Conservation (phyloP, 768 basidiomycete species). For the Cyclocybe aegerita region DNA sequence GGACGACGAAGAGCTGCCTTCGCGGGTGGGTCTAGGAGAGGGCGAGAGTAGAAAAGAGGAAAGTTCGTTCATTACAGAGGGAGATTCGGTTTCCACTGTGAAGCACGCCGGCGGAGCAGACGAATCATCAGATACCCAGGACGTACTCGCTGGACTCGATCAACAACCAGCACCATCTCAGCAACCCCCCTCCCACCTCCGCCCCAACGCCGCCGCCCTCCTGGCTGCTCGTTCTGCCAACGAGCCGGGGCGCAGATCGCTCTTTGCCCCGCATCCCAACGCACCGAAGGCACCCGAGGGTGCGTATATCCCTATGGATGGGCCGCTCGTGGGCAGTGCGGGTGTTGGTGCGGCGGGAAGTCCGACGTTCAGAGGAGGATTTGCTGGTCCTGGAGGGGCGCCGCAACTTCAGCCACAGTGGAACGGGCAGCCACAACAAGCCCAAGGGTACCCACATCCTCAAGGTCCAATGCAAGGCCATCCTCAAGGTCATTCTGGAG, state of each 20-base stretch:
- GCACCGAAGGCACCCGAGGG: conserved; percentile 43
- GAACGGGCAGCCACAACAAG: not conserved
- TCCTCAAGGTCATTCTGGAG: conserved; percentile 13
- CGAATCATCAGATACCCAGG: no score
- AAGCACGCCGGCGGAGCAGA: no score
- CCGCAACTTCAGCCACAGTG: not conserved
- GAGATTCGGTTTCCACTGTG: not conserved
- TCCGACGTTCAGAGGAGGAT: conserved; percentile 49
- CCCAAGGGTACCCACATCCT: not conserved
- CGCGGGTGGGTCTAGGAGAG: conserved; percentile 18
- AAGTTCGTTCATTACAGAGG: conserved; percentile 4
- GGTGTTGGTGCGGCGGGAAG: conserved; percentile 29
- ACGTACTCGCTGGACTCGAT: no score
- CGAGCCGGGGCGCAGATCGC: conserved; percentile 31
- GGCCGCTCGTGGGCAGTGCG: not conserved
- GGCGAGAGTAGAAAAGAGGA: not conserved
- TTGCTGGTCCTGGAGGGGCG: conserved; percentile 16
- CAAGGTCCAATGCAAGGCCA: not conserved
- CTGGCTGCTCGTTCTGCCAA: conserved; percentile 19
- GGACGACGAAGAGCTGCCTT: conserved; percentile 42
- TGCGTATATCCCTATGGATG: not conserved
- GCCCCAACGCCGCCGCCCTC: not conserved
- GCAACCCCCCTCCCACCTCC: no score
- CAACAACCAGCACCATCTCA: no score
- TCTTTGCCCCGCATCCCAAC: conserved; percentile 47